These are phyloP conservation scores for Rosellinia necatrix DNA, from an alignment of 2,329 filamentous ascomycete species.

Conservation along the genomic window DNA sequence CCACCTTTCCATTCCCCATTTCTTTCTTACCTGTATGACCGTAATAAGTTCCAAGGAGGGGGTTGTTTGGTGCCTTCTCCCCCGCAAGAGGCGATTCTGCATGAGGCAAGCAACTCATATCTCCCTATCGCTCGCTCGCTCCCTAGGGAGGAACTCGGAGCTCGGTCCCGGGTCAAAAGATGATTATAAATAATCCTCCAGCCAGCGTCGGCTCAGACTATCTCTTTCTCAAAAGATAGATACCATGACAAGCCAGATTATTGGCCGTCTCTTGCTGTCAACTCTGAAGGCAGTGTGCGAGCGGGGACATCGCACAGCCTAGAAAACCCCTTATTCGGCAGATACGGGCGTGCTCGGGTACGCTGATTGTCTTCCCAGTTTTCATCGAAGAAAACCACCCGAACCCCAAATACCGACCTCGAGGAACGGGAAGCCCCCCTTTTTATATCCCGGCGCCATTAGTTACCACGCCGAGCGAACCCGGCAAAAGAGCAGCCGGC, in stretches of 20 bases:
- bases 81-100: neutral
- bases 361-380: too few species aligned
- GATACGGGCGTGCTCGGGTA: too few species aligned
- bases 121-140: neutral
- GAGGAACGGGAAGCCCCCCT: neutral
- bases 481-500: too few species aligned
- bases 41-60: neutral
- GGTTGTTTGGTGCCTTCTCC: neutral
- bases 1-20: neutral
- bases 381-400: too few species aligned
- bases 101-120: neutral
- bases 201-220: neutral
- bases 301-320: neutral
- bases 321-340: too few species aligned
- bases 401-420: neutral
- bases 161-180: neutral
- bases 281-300: neutral
- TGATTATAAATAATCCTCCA: neutral
- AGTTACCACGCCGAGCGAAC: neutral
- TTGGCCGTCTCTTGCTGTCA: neutral
- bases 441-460: too few species aligned
- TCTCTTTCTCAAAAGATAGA: neutral
- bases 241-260: neutral
- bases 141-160: neutral
- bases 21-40: constrained; percentile 9